Conservation (phyloP, 2,329 filamentous ascomycete species). For the Fusarium liriodendri region DNA sequence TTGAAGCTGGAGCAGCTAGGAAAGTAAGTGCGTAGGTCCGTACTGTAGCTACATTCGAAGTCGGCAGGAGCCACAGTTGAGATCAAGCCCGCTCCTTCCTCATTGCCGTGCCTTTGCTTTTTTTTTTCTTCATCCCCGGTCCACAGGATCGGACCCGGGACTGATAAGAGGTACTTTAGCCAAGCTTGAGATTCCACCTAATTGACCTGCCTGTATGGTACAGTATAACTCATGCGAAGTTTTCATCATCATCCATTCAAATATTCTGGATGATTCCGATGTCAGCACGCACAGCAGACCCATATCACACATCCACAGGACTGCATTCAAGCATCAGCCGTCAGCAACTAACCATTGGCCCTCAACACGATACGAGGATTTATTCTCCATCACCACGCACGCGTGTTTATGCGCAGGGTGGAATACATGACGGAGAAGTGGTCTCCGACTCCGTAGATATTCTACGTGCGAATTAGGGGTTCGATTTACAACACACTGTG, state of each 20-base stretch:
- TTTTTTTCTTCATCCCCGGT: not conserved
- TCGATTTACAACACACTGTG: not conserved
- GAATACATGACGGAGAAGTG: not conserved
- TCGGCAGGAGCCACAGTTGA: not conserved
- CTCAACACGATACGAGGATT: not conserved
- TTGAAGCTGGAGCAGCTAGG: not conserved
- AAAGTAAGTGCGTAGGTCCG: not conserved
- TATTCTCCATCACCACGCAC: not conserved
- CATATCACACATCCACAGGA: constrained; percentile 1
- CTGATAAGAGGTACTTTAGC: constrained; percentile 2
- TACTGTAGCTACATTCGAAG: not conserved
- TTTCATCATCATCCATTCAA: not conserved
- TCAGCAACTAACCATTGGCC: constrained; percentile 2
- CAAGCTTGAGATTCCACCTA: not conserved
- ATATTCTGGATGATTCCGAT: not conserved
- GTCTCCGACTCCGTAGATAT: not conserved
- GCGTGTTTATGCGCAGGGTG: not conserved
- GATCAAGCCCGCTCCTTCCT: constrained; percentile 16
- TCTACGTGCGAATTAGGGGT: not conserved
- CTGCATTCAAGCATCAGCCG: not conserved
- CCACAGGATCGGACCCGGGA: not conserved
- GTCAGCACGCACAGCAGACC: not conserved
- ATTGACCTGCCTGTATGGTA: not conserved
- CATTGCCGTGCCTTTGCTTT: constrained; percentile 1
- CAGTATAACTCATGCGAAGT: not conserved